Percentiles rank a stretch among this genome's conserved stretches.
phyloP scores from a whole-genome alignment of 208 protist genomes.

The Trichomonas gallinae region DNA sequence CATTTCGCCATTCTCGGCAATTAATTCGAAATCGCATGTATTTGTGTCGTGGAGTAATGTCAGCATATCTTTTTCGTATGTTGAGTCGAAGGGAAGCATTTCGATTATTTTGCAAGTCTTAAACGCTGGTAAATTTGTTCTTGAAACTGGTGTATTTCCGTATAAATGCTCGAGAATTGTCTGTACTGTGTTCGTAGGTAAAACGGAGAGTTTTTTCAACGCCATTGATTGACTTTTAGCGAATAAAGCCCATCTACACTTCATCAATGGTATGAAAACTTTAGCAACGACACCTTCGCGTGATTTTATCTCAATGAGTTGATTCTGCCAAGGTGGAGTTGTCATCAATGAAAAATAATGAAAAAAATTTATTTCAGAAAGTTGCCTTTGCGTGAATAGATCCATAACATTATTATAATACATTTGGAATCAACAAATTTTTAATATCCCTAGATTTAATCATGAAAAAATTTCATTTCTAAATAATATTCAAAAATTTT shows the following conservation, averaged over 20 bases:
- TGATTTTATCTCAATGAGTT: neutral
- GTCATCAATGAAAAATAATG: neutral
- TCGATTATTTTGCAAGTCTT: constrained; percentile 7
- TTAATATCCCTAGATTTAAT: no score
- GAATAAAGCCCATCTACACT: neutral
- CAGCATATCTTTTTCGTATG: neutral
- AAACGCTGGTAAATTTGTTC: neutral
- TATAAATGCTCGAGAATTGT: neutral
- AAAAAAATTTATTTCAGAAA: neutral
- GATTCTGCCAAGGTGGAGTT: neutral
- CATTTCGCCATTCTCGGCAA: neutral
- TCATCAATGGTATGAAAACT: neutral
- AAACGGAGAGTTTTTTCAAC: neutral
- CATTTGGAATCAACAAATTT: no score
- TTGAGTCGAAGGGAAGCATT: neutral
- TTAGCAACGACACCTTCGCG: neutral
- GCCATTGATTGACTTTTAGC: neutral
- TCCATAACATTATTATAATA: no score
- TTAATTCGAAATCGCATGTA: neutral
- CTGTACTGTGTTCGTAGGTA: neutral
- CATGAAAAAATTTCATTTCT: no score
- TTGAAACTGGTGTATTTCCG: neutral
- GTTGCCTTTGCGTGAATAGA: neutral
- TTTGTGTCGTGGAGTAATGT: neutral
- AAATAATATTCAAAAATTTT: no score